Evolutionary conservation across 495 filamentous ascomycete species (phyloP).

Genomic region (Lophiotrema nucula): DNA sequence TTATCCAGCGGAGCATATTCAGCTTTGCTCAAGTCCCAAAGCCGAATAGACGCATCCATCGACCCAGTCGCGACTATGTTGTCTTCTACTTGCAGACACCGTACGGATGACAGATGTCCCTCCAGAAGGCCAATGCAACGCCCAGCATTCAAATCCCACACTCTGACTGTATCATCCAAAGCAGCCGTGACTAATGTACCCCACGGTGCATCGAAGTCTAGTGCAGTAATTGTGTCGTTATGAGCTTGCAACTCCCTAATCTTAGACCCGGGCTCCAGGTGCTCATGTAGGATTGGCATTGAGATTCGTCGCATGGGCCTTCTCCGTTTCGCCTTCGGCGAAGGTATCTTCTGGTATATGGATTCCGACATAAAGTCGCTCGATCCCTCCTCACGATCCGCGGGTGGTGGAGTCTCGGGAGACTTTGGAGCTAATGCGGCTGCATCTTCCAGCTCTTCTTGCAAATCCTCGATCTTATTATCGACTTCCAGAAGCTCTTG

Average conservation of each 20-base stretch:
- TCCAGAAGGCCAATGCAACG: conserved; percentile 87
- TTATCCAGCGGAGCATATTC: conserved; percentile 62
- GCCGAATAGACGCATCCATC: conserved; percentile 88
- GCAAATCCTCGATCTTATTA: conserved; percentile 77
- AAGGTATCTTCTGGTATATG: conserved; percentile 88
- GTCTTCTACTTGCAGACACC: conserved; percentile 90
- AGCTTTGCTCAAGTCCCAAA: conserved; percentile 85
- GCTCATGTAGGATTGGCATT: conserved; percentile 93
- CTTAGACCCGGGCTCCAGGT: conserved; percentile 84
- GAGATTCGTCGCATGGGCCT: conserved; percentile 69
- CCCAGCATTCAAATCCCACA: conserved; percentile 94
- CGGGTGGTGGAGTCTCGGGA: conserved; percentile 49
- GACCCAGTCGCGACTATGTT: conserved; percentile 94
- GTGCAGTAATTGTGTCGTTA: conserved; percentile 79
- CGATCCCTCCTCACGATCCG: conserved; percentile 48
- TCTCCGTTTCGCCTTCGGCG: conserved; percentile 58
- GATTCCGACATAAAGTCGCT: conserved; percentile 90
- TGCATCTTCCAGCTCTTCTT: conserved; percentile 71
- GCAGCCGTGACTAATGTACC: conserved; percentile 94
- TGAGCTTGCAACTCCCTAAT: conserved; percentile 89
- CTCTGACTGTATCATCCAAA: conserved; percentile 91
- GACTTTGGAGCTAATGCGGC: conserved; percentile 53
- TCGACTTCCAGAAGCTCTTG: conserved; percentile 84
- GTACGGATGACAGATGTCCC: conserved; percentile 91
- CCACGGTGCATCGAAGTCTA: conserved; percentile 96